A percentile compares a stretch with the other conserved stretches of the same genome.
Evolutionary conservation across 1,284 basidiomycete species (phyloP).

Genomic region (Xerocomus cyaneibrunnescens): DNA sequence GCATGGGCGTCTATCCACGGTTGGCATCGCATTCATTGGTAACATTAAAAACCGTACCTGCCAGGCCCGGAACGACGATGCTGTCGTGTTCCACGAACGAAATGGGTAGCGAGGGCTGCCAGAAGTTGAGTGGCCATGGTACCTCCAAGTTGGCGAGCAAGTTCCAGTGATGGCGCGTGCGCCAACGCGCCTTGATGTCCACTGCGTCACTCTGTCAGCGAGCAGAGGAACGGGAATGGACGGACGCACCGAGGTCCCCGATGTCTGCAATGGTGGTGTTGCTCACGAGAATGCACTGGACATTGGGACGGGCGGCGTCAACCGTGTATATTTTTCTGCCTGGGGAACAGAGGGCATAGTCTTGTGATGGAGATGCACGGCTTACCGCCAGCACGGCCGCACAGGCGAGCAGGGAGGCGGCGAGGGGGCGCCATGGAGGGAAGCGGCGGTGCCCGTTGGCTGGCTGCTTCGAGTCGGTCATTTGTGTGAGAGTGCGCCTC

Average conservation of each 20-base stretch:
- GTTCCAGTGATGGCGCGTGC: not conserved
- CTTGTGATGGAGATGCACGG: not conserved
- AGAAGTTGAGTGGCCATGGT: constrained; percentile 25
- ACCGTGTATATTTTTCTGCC: constrained; percentile 54
- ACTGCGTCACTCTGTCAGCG: constrained; percentile 15
- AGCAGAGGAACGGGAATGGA: not conserved
- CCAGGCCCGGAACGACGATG: constrained; percentile 67
- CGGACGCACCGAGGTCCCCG: constrained; percentile 54
- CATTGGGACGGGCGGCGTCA: constrained; percentile 43
- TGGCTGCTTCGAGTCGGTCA: no score
- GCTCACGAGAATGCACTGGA: constrained; percentile 69
- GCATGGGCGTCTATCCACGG: constrained; percentile 70
- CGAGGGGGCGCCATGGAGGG: not conserved
- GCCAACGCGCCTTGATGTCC: constrained; percentile 29
- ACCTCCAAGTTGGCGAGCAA: constrained; percentile 13
- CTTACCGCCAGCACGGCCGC: constrained; percentile 13
- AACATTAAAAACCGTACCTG: constrained; percentile 44
- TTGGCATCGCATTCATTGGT: not conserved
- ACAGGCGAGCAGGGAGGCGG: constrained; percentile 18
- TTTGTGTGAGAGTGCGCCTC: not conserved
- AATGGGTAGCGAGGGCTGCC: constrained; percentile 36
- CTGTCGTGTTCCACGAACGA: constrained; percentile 44
- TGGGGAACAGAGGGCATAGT: constrained; percentile 50
- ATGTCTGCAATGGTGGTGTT: constrained; percentile 54
- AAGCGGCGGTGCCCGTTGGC: not conserved